These are phyloP conservation scores for Taxillus chinensis DNA, from an alignment of 164 flowering plant species.

Conservation along the genomic window DNA sequence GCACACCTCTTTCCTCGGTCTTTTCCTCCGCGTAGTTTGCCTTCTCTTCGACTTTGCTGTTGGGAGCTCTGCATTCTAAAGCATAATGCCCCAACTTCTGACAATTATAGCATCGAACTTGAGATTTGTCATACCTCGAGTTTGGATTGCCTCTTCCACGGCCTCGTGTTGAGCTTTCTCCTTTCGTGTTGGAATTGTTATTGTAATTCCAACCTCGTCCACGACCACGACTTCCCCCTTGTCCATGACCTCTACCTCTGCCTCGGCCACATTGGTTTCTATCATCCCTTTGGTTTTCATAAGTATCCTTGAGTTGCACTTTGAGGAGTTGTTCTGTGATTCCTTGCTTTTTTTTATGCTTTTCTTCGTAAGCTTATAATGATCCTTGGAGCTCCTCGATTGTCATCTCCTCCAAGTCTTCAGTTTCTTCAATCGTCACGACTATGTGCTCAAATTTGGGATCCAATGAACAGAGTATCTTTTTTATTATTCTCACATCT, in stretches of 20 bases:
- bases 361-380: not conserved
- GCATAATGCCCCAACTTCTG: no score
- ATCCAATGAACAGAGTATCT: not conserved
- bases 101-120: not conserved
- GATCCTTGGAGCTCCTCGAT: not conserved
- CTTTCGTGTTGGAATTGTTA: not conserved
- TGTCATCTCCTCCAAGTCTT: not conserved
- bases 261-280: not conserved
- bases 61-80: not conserved
- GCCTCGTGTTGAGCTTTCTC: not conserved
- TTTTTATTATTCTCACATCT: not conserved
- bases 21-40: not conserved
- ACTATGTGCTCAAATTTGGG: not conserved
- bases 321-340: not conserved
- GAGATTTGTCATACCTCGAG: not conserved
- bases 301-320: not conserved
- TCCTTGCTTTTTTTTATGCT: not conserved
- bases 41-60: not conserved
- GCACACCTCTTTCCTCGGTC: not conserved
- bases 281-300: not conserved
- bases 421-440: not conserved
- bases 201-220: no score
- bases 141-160: not conserved
- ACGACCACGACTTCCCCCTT: not conserved
- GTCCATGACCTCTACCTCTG: not conserved